phyloP scores from a whole-genome alignment of 805 yeast species.

The Torulaspora franciscae region DNA sequence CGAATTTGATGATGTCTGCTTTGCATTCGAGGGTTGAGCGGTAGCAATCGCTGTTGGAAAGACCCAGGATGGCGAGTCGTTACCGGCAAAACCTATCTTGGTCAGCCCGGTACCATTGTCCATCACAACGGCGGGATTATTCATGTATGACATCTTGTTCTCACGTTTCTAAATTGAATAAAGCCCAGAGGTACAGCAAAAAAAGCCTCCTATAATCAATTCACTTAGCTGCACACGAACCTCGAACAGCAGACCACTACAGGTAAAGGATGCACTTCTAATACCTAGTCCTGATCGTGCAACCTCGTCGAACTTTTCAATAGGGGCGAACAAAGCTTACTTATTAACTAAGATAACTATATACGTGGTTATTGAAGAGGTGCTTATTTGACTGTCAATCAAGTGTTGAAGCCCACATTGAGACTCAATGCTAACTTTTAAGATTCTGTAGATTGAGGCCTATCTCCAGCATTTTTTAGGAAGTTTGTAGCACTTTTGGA shows the following conservation, averaged over 20 bases:
- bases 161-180: background rate
- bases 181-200: slow-evolving; percentile 2
- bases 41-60: slow-evolving; percentile 95
- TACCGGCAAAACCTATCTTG: slow-evolving; percentile 96
- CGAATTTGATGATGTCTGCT: slow-evolving; percentile 35
- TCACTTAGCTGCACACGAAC: background rate
- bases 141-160: slow-evolving; percentile 51
- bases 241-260: background rate
- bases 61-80: slow-evolving; percentile 94
- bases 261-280: background rate
- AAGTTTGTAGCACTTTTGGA: no score
- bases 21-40: slow-evolving; percentile 43
- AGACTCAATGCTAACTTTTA: background rate
- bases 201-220: background rate
- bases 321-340: slow-evolving; percentile 2
- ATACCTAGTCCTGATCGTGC: background rate
- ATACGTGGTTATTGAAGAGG: background rate
- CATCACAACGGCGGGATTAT: slow-evolving; percentile 94
- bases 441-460: no score
- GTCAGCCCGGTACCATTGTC: slow-evolving; percentile 98
- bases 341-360: background rate
- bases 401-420: background rate
- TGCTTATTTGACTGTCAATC: background rate
- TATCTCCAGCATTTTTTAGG: no score
- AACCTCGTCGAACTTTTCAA: background rate